Conservation (phyloP, 78 protist genomes). For the Tieghemostelium lacteum region DNA sequence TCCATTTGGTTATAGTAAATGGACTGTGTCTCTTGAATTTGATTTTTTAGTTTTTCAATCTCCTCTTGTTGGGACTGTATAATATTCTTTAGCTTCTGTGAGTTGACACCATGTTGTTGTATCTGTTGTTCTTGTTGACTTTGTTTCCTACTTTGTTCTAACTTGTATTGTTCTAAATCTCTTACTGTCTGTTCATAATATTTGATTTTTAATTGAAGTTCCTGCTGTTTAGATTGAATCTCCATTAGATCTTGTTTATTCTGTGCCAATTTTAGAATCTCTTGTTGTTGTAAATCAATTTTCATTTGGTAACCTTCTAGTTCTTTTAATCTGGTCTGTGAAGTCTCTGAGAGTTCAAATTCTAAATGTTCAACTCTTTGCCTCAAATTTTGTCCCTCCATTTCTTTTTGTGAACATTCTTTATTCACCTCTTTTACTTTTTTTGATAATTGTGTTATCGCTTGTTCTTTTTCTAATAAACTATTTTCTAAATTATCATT, state of each 20-base stretch:
- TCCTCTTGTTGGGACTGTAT: background rate
- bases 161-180: background rate
- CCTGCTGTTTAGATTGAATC: background rate
- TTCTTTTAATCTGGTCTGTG: background rate
- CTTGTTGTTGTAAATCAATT: slow-evolving; percentile 17
- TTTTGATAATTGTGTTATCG: background rate
- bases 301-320: background rate
- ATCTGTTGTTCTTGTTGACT: background rate
- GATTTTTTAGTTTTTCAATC: background rate
- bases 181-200: background rate
- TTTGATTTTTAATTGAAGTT: background rate
- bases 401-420: background rate
- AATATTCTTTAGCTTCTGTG: background rate
- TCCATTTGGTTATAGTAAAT: background rate
- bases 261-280: slow-evolving; percentile 6
- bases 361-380: background rate
- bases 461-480: background rate
- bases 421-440: background rate
- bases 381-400: background rate
- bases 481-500: background rate
- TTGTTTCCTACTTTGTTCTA: background rate
- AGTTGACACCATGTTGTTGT: background rate
- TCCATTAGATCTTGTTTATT: background rate
- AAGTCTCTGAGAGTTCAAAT: background rate
- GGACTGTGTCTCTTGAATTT: background rate